Evolutionary conservation across 2,329 filamentous ascomycete genomes (phyloP), one percentile per base, ranked within the genome.

Genomic region (Alternaria arbusti): DNA sequence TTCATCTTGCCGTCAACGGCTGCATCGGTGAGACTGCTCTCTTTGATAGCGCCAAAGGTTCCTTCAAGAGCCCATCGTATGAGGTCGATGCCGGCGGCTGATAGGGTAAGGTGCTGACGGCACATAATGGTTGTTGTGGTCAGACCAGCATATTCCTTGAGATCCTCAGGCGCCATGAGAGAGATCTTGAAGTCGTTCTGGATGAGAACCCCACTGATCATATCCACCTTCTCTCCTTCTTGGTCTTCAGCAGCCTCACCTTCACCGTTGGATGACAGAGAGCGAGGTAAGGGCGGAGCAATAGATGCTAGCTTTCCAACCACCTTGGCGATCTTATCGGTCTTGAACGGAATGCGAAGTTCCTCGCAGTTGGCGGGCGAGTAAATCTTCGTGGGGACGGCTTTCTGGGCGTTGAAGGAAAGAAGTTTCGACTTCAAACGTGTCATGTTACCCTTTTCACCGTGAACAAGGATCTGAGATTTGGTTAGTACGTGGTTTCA

Each of bases 151-250:
- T 97, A 99, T 80, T 99, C 96, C 64, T 94, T 90, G 32, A 99
- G 85, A 77, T 99, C 96, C 72, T 98, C 96, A 0, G 96, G 94
- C 1, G 94, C 94, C 95, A 99, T 98, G 32, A 99, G 85, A 0
- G 92, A 96, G 76, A 99, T 88, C 79, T 98, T 97, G 81, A 99
- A 98, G 78, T 97, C 96, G 78, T 97, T 98, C 72, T 98, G 95
- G 8, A 99, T 94, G 15, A 99, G 86, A 0, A 99, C 96, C 26
- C 96, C 96, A 0, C 91, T 92, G 71, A 99, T 88, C 46, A 98
- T 84, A 59, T 87, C 84, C 1, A 81, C 70, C 26, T 78, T 67
- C 43, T 73, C 61, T 30, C 65, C 46, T 44, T 73, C 65, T 43
- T 60, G n/a, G 17, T 71, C 67, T 68, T 72, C 58, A n/a, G 67